These are phyloP conservation scores for Eimeria necatrix DNA, from an alignment of 169 alveolate species.

Conservation along the genomic window DNA sequence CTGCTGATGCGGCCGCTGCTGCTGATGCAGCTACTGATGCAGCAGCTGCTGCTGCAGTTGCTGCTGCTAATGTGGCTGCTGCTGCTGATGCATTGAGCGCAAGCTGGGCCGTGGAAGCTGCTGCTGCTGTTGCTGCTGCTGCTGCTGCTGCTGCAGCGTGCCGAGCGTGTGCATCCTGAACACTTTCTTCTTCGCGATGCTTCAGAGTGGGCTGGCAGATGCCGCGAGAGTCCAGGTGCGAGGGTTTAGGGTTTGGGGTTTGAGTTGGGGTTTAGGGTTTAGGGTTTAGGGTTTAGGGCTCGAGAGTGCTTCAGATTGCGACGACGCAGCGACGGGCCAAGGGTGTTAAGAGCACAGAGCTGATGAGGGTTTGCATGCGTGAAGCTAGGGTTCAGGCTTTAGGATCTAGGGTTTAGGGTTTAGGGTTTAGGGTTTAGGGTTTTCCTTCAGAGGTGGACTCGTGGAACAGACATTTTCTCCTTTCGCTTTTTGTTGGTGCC, in stretches of 20 bases:
- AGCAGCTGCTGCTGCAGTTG: background rate
- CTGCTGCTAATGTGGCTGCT: background rate
- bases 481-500: conserved; percentile 58
- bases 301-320: no score
- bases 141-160: conserved; percentile 52
- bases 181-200: conserved; percentile 22
- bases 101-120: background rate
- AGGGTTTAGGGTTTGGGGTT: background rate
- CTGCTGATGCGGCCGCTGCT: conserved; percentile 11
- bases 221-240: conserved; percentile 7
- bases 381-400: background rate
- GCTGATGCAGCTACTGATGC: conserved; percentile 29
- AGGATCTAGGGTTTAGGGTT: background rate
- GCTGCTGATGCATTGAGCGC: conserved; percentile 28
- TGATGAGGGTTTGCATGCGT: no score
- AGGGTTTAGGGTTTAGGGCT: conserved; percentile 25
- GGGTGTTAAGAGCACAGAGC: no score
- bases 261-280: background rate
- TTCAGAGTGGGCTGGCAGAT: conserved; percentile 27
- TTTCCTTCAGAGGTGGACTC: conserved; percentile 25
- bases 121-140: conserved; percentile 25
- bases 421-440: conserved; percentile 57
- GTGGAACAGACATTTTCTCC: conserved; percentile 33
- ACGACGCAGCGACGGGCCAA: no score
- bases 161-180: conserved; percentile 38